Percentiles rank a stretch among this genome's conserved stretches.
Conservation (phyloP, 768 basidiomycete species). For the Lentinula sp. region DNA sequence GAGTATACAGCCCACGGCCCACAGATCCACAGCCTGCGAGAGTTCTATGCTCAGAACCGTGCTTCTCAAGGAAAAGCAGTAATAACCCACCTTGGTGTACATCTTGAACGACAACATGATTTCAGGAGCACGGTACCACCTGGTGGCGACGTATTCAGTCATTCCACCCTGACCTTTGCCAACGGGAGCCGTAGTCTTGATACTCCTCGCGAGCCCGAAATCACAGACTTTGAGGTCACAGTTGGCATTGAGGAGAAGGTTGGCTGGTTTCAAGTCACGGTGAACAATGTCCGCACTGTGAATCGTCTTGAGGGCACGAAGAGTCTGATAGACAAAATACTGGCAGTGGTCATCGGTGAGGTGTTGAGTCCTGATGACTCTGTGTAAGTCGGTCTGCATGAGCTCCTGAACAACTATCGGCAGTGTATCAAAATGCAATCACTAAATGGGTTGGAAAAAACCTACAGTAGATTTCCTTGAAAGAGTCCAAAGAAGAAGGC, state of each 20-base stretch:
- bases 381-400: slow-evolving; percentile 88
- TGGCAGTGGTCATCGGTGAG: slow-evolving; percentile 6
- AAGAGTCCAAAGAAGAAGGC: slow-evolving; percentile 65
- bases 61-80: background rate
- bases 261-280: slow-evolving; percentile 80
- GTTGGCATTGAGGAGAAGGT: slow-evolving; percentile 82
- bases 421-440: slow-evolving; percentile 6
- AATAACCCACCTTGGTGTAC: slow-evolving; percentile 56
- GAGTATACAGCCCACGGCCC: slow-evolving; percentile 72
- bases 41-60: background rate
- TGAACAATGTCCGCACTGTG: slow-evolving; percentile 82
- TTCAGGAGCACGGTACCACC: slow-evolving; percentile 31
- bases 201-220: slow-evolving; percentile 75
- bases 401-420: slow-evolving; percentile 74
- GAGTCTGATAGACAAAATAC: slow-evolving; percentile 81
- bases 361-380: slow-evolving; percentile 74
- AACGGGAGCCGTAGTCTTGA: slow-evolving; percentile 39
- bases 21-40: slow-evolving; percentile 61
- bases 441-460: background rate
- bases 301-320: slow-evolving; percentile 83
- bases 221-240: slow-evolving; percentile 89
- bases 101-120: slow-evolving; percentile 95
- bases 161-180: slow-evolving; percentile 65
- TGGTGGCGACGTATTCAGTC: slow-evolving; percentile 86
- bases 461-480: slow-evolving; percentile 85